Conservation (phyloP, 2,329 filamentous ascomycete genomes). For the Apiospora sp. region DNA sequence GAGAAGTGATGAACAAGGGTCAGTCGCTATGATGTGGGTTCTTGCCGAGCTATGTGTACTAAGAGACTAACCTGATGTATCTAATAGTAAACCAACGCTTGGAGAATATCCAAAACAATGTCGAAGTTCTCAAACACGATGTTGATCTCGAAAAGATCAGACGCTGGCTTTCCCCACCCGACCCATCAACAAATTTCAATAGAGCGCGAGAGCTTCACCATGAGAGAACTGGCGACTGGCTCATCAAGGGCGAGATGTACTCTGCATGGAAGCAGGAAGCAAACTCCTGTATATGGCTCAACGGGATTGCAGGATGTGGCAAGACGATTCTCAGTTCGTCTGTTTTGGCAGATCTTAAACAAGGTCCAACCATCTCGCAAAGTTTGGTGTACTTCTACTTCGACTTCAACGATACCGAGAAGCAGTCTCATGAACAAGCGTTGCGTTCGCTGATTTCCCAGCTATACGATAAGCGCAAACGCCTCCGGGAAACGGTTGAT, state of each 20-base stretch:
- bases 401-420: conserved; percentile 47
- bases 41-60: not conserved
- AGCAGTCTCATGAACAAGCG: conserved; percentile 44
- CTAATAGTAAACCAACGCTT: not conserved
- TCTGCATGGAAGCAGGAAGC: conserved; percentile 40
- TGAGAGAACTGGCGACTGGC: conserved; percentile 44
- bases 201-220: conserved; percentile 42
- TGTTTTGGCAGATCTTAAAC: conserved; percentile 41
- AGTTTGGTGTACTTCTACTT: conserved; percentile 46
- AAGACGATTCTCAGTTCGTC: conserved; percentile 51
- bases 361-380: not conserved
- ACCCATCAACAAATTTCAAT: conserved; percentile 45
- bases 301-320: conserved; percentile 51
- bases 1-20: not conserved
- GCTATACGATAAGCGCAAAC: conserved; percentile 36
- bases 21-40: no score
- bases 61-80: not conserved
- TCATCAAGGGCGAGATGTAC: conserved; percentile 42
- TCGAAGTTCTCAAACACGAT: not conserved
- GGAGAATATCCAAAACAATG: not conserved
- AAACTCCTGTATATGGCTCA: conserved; percentile 46
- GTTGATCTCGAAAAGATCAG: conserved; percentile 29
- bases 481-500: conserved; percentile 35
- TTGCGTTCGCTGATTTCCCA: conserved; percentile 48
- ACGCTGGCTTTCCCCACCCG: conserved; percentile 45